Percentiles rank a stretch among this genome's conserved stretches.
Evolutionary conservation across 2,329 filamentous ascomycete species (phyloP).

Genomic region (Exutisphaerella laricina): DNA sequence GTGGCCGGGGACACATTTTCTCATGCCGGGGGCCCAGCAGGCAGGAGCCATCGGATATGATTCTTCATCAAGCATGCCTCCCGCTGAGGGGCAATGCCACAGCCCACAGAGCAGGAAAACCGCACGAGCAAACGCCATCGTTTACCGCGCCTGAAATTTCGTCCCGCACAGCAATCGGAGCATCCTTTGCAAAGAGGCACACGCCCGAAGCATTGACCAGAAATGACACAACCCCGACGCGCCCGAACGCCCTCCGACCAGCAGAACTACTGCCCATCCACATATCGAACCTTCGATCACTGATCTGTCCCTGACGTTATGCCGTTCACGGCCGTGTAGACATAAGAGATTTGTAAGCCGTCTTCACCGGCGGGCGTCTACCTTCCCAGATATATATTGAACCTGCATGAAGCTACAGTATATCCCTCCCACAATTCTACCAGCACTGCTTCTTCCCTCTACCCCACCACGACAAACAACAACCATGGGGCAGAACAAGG

Average conservation of each 20-base stretch:
- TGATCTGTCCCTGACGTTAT: background rate
- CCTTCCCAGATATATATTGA: background rate
- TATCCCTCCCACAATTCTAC: background rate
- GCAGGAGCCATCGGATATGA: conserved; percentile 2
- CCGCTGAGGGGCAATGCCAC: conserved; percentile 11
- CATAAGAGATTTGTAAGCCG: conserved; percentile 5
- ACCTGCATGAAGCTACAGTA: background rate
- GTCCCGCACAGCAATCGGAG: background rate
- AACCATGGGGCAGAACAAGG: conserved; percentile 64
- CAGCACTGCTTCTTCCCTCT: background rate
- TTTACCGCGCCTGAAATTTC: background rate
- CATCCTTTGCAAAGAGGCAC: background rate
- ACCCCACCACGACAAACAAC: conserved; percentile 2
- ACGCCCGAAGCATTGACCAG: too few species aligned
- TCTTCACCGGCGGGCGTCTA: background rate
- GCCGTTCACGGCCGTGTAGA: background rate
- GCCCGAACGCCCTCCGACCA: too few species aligned
- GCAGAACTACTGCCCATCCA: too few species aligned
- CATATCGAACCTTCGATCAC: conserved; percentile 4
- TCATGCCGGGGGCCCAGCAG: too few species aligned
- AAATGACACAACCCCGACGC: too few species aligned
- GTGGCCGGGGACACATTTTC: too few species aligned
- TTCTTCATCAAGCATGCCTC: conserved; percentile 8
- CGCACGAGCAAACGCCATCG: background rate
- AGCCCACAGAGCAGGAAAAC: background rate